phyloP scores from a whole-genome alignment of 305 asterid genomes.

The Euphrasia arctica region DNA sequence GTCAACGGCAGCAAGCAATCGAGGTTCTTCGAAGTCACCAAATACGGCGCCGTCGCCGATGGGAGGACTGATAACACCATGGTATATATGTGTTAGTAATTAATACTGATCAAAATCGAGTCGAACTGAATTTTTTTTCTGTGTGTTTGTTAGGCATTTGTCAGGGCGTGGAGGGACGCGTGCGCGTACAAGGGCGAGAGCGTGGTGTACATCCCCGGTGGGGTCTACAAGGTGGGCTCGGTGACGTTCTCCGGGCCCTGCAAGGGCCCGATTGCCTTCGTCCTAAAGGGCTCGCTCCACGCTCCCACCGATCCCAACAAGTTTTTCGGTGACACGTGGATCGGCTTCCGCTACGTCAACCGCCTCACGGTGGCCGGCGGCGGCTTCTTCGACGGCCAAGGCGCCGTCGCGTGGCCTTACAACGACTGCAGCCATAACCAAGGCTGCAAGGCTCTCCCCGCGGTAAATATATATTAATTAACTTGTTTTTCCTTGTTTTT shows the following conservation, averaged over 20 bases:
- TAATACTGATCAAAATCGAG: not conserved
- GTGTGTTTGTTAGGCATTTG: conserved; percentile 43
- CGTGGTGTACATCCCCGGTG: conserved; percentile 42
- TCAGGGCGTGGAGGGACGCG: conserved; percentile 55
- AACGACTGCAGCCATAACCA: conserved; percentile 47
- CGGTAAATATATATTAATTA: conserved; percentile 34
- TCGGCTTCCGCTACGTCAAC: conserved; percentile 47
- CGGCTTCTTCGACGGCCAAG: conserved; percentile 67
- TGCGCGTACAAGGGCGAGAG: conserved; percentile 42
- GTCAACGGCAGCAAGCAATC: conserved; percentile 21
- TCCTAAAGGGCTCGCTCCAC: conserved; percentile 37
- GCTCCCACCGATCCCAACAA: conserved; percentile 40
- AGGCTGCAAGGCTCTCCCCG: conserved; percentile 50
- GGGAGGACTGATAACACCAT: conserved; percentile 41
- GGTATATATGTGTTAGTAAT: conserved; percentile 22
- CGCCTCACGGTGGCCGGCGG: conserved; percentile 50
- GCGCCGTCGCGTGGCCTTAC: conserved; percentile 54
- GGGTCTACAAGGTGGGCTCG: conserved; percentile 37
- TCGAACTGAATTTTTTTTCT: not conserved
- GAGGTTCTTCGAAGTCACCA: conserved; percentile 32
- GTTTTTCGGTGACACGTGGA: conserved; percentile 47
- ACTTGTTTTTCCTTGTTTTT: not conserved
- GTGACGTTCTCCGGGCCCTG: conserved; percentile 55
- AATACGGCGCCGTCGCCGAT: conserved; percentile 55
- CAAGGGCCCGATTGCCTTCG: conserved; percentile 26